phyloP scores from a whole-genome alignment of 192 early-diverging fungal species.

The Chytriomyces sp. region DNA sequence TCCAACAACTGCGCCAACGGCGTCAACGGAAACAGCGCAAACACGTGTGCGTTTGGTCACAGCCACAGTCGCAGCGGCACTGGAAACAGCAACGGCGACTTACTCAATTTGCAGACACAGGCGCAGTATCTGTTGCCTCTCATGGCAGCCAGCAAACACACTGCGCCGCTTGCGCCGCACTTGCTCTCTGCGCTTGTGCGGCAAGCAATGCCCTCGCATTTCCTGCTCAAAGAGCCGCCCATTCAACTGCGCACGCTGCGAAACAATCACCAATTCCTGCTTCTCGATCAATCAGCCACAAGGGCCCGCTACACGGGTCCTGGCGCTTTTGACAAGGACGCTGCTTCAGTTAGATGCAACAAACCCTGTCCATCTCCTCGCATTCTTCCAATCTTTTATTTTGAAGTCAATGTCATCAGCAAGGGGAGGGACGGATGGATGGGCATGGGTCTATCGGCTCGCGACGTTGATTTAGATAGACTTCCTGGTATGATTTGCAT shows the following conservation, averaged over 20 bases:
- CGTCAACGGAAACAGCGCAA: neutral
- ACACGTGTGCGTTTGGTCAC: no score
- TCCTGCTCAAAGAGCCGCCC: neutral
- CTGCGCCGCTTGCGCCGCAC: no score
- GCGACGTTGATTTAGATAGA: constrained; percentile 59
- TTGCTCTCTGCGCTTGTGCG: no score
- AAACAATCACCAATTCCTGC: constrained; percentile 6
- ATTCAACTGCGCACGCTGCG: neutral
- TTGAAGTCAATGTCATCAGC: constrained; percentile 80
- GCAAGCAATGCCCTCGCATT: neutral
- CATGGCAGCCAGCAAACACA: no score
- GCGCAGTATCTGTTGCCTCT: no score
- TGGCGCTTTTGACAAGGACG: constrained; percentile 75
- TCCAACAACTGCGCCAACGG: neutral
- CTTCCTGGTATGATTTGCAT: constrained; percentile 73
- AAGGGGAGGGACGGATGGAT: constrained; percentile 91
- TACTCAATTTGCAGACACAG: no score
- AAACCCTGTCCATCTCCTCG: constrained; percentile 80
- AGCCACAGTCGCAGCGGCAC: no score
- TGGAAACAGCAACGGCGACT: no score
- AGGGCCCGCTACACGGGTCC: constrained; percentile 22
- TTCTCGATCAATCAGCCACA: neutral
- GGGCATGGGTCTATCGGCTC: constrained; percentile 83
- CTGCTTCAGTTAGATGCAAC: constrained; percentile 81
- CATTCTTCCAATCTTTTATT: constrained; percentile 83